Conservation (phyloP, 2,329 filamentous ascomycete genomes). For the Calycina marina region DNA sequence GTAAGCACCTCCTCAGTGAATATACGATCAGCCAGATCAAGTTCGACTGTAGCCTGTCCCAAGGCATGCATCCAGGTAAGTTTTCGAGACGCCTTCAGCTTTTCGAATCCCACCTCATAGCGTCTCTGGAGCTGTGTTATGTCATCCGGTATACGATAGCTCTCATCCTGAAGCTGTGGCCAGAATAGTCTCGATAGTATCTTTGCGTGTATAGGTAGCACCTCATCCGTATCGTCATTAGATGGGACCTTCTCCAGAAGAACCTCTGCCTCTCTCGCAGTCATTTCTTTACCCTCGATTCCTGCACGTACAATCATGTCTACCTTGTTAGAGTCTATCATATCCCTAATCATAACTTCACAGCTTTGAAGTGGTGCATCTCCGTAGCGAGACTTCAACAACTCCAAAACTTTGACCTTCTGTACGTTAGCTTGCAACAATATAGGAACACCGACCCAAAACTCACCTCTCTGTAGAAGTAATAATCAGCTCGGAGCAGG, state of each 20-base stretch:
- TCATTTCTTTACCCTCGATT: not conserved
- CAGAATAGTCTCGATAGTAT: conserved; percentile 89
- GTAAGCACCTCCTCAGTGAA: conserved; percentile 60
- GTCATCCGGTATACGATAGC: conserved; percentile 46
- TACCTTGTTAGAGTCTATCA: conserved; percentile 66
- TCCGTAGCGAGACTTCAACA: conserved; percentile 80
- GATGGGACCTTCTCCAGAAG: conserved; percentile 20
- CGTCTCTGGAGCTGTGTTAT: conserved; percentile 46
- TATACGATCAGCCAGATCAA: conserved; percentile 70
- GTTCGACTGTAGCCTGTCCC: conserved; percentile 64
- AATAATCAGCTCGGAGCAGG: conserved; percentile 48
- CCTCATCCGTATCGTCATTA: conserved; percentile 15
- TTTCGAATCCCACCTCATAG: conserved; percentile 65
- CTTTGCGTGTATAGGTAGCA: conserved; percentile 51
- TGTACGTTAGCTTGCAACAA: conserved; percentile 4
- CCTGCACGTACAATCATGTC: conserved; percentile 45
- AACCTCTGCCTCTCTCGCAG: conserved; percentile 10
- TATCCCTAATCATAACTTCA: conserved; percentile 94
- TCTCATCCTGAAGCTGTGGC: conserved; percentile 63
- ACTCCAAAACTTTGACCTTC: conserved; percentile 61
- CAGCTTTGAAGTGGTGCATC: conserved; percentile 78
- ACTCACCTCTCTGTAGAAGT: conserved; percentile 55
- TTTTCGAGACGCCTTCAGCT: conserved; percentile 69
- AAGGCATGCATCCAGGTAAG: conserved; percentile 78
- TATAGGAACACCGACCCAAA: conserved; percentile 2